Percentiles rank a stretch among this genome's conserved stretches.
Conservation (phyloP, 768 basidiomycete genomes). For the Naganishia antarctica region DNA sequence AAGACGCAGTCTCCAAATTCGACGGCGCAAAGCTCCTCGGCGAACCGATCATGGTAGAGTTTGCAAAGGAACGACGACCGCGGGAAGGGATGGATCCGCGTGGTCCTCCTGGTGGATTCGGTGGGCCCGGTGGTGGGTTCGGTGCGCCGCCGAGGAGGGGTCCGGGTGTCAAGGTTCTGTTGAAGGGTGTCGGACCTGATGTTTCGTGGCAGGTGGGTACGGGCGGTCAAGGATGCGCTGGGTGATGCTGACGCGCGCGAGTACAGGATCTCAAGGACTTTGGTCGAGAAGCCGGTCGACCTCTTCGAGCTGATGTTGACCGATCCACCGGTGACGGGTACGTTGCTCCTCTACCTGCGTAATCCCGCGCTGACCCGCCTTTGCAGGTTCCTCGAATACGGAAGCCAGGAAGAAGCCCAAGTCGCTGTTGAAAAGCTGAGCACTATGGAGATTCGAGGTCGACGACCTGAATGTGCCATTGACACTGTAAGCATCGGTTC, state of each 20-base stretch:
- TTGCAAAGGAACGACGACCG: constrained; percentile 76
- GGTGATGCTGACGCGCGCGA: neutral
- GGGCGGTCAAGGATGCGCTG: neutral
- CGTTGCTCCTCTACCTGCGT: constrained; percentile 36
- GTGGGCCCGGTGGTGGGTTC: constrained; percentile 47
- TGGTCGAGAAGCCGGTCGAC: constrained; percentile 85
- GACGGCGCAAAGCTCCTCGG: constrained; percentile 7
- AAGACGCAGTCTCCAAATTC: constrained; percentile 69
- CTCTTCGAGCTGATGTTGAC: constrained; percentile 92
- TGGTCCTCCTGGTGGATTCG: constrained; percentile 61
- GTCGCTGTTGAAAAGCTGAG: constrained; percentile 84
- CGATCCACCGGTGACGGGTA: constrained; percentile 85
- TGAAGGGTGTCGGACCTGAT: constrained; percentile 50
- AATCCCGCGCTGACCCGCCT: neutral
- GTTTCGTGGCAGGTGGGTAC: constrained; percentile 36
- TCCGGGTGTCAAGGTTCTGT: constrained; percentile 60
- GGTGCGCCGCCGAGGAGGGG: constrained; percentile 28
- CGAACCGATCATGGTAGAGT: constrained; percentile 75
- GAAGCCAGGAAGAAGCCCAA: constrained; percentile 82
- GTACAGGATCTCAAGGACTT: constrained; percentile 93
- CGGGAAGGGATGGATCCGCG: constrained; percentile 53
- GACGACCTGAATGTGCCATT: constrained; percentile 62
- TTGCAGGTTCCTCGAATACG: constrained; percentile 79
- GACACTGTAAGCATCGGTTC: constrained; percentile 31
- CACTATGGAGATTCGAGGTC: constrained; percentile 79